Evolutionary conservation across 805 yeast genomes (phyloP), one percentile per base, ranked within the genome.

Genomic region (Lipomyces yamadae): DNA sequence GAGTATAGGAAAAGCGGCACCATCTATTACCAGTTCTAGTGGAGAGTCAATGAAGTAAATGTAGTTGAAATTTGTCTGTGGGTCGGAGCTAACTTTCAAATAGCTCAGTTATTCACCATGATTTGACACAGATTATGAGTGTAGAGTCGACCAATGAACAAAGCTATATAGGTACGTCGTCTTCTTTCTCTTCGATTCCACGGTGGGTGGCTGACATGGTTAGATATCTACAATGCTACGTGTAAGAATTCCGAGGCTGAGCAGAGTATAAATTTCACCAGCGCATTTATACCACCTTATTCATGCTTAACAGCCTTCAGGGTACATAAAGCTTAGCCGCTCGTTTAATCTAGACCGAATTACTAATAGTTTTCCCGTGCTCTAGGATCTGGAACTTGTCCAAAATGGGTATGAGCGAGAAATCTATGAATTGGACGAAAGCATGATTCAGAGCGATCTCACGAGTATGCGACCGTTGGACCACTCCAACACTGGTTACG

Each of bases 401-500:
- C 42, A 61, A 35, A 37, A 48, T 13, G 69, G 69, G 7, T 66
- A 45, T 55, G 64, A 62, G n/a, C 53, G 62, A 10, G 48, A 35
- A 39, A 10, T 50, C 4, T 58, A 61, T 45, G 65, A 62, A 6
- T 45, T 52, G 53, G 65, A 62, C 18, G 68, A 60, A n/a, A 37
- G 55, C 34, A 37, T 50, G 53, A 33, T 55, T 5, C 56, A 54
- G 29, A 58, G 59, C 52, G 69, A 65, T 13, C 30, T 39, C 24
- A 52, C 42, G 4, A 42, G 54, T 10, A 56, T 52, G 32, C 34
- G 37, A 3, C 52, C 61, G 7, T 48, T 64, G 37, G 65, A 54
- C 24, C 42, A 81, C 62, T 80, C 85, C 0, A 76, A 76, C 0
- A 81, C 78, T 67, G 86, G 86, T 54, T 83, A 85, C 67, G 88